These are phyloP conservation scores for Begonia loranthoides DNA, from an alignment of 306 rosid genomes.

Conservation along the genomic window DNA sequence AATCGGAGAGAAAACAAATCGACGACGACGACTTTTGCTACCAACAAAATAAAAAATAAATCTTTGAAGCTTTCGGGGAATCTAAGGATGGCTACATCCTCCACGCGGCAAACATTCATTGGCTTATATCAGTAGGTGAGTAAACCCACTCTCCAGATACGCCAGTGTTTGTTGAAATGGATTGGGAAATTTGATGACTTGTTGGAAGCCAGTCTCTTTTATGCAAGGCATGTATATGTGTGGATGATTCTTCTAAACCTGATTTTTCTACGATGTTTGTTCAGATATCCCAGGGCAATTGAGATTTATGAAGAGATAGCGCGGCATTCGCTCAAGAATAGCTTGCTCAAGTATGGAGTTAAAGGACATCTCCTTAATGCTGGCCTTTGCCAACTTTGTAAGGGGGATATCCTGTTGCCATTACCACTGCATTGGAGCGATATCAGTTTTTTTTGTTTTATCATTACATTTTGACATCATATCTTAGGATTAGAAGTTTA, in stretches of 20 bases:
- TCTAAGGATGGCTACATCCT: too few relatives aligned
- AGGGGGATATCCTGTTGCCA: constrained; percentile 69
- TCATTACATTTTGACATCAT: too few relatives aligned
- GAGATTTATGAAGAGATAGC: constrained; percentile 84
- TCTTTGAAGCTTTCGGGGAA: too few relatives aligned
- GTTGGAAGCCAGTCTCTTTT: constrained; percentile 21
- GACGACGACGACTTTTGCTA: constrained; percentile 7
- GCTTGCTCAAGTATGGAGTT: constrained; percentile 90
- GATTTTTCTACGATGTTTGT: constrained; percentile 3
- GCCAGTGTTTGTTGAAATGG: too few relatives aligned
- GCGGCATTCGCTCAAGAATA: constrained; percentile 68
- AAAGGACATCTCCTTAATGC: constrained; percentile 98
- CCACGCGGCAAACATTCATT: too few relatives aligned
- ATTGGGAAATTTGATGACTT: too few relatives aligned
- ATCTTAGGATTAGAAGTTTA: too few relatives aligned
- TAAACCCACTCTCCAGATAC: too few relatives aligned
- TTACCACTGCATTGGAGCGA: constrained; percentile 69
- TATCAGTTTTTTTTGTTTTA: constrained; percentile 42
- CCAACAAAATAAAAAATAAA: too few relatives aligned
- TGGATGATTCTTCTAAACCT: too few relatives aligned
- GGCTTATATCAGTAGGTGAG: too few relatives aligned
- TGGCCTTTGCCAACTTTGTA: constrained; percentile 93
- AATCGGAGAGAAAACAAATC: constrained; percentile 1
- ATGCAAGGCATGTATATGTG: not conserved
- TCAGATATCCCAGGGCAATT: constrained; percentile 70